Conservation (phyloP, 768 basidiomycete species). For the Trametopsis cervina region DNA sequence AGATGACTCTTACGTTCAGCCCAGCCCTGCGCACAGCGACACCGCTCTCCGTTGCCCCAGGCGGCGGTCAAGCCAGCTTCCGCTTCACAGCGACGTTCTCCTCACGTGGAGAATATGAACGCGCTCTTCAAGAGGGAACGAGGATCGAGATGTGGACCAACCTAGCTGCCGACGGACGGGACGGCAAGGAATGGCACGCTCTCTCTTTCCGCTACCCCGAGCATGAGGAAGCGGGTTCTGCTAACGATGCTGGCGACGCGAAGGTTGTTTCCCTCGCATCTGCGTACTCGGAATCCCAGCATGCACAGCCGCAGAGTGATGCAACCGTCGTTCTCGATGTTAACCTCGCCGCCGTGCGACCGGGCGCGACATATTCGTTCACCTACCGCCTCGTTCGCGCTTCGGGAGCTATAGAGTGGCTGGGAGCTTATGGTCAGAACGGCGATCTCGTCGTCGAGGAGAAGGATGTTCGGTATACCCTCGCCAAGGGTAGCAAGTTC, state of each 20-base stretch:
- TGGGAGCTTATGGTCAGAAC: slow-evolving; percentile 20
- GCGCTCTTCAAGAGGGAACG: slow-evolving; percentile 16
- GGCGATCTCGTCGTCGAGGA: slow-evolving; percentile 18
- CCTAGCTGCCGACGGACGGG: slow-evolving; percentile 16
- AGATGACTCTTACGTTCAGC: slow-evolving; percentile 8
- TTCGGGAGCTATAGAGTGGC: slow-evolving; percentile 20
- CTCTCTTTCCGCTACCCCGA: slow-evolving; percentile 13
- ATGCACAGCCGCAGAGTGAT: background rate
- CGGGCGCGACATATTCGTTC: slow-evolving; percentile 17
- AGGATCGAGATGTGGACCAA: slow-evolving; percentile 26
- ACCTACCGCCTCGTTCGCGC: slow-evolving; percentile 23
- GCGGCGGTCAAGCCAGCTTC: slow-evolving; percentile 9
- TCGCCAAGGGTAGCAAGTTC: slow-evolving; percentile 14
- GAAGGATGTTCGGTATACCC: slow-evolving; percentile 9
- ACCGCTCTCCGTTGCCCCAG: slow-evolving; percentile 7
- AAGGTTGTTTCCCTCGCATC: slow-evolving; percentile 6
- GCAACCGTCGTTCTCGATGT: slow-evolving; percentile 14
- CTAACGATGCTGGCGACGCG: background rate
- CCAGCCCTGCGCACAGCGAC: slow-evolving; percentile 19
- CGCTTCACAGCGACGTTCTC: slow-evolving; percentile 21
- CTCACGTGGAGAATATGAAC: slow-evolving; percentile 14
- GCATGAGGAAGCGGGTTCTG: background rate
- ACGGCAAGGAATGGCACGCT: slow-evolving; percentile 21
- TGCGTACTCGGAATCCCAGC: background rate
- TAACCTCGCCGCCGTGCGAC: background rate